Evolutionary conservation across 305 asterid genomes (phyloP).

Genomic region (Caryopteris hybrid): DNA sequence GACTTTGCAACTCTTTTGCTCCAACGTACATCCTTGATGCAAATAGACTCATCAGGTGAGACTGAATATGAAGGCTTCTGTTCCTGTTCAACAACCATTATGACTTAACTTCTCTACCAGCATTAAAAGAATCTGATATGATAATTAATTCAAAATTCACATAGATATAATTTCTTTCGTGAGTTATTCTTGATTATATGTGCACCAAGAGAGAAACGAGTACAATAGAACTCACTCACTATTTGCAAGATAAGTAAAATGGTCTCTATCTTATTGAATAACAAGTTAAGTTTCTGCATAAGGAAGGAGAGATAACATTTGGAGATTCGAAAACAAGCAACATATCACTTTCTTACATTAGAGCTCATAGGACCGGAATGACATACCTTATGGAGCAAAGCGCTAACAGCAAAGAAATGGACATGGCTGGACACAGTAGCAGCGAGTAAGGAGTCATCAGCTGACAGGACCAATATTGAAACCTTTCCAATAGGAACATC

Average conservation of each 20-base stretch:
- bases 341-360: background rate
- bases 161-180: background rate
- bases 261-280: background rate
- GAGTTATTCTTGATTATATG: background rate
- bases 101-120: slow-evolving; percentile 6
- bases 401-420: slow-evolving; percentile 75
- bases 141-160: slow-evolving; percentile 8
- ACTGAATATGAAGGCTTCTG: slow-evolving; percentile 69
- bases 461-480: slow-evolving; percentile 56
- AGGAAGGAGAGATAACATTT: background rate
- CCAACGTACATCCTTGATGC: slow-evolving; percentile 72
- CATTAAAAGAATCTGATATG: background rate
- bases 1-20: slow-evolving; percentile 47
- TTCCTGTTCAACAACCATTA: slow-evolving; percentile 45
- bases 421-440: slow-evolving; percentile 45
- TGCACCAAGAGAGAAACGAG: background rate
- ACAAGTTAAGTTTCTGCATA: background rate
- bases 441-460: slow-evolving; percentile 73
- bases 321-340: background rate
- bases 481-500: slow-evolving; percentile 63
- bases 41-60: slow-evolving; percentile 49
- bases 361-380: background rate
- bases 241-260: background rate
- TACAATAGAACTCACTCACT: background rate
- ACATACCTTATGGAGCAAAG: slow-evolving; percentile 70